Conservation (phyloP, 257 asterid species). For the Forsythia viridissima region DNA sequence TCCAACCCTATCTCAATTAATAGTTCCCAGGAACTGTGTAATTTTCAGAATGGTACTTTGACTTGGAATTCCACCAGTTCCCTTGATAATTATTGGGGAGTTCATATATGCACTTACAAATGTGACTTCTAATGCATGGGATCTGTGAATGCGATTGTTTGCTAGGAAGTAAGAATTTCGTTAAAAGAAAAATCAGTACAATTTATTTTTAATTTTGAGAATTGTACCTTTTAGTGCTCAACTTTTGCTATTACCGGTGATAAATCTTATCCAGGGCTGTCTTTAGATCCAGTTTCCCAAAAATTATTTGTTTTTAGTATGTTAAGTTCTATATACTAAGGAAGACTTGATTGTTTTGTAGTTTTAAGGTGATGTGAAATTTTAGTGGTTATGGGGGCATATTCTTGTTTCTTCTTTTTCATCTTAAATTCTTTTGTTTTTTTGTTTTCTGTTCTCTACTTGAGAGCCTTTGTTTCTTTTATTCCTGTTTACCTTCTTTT, state of each 20-base stretch:
- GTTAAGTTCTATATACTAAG: background rate
- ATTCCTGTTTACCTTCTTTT: conserved; percentile 3
- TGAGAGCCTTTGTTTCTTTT: too few relatives aligned
- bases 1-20: background rate
- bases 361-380: background rate
- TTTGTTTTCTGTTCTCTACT: too few relatives aligned
- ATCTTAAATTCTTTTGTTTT: too few relatives aligned
- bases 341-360: background rate
- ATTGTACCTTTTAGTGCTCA: background rate
- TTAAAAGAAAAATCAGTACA: background rate
- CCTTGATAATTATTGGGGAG: background rate
- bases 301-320: background rate
- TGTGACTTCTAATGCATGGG: background rate
- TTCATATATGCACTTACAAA: background rate
- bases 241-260: background rate
- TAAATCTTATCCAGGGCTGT: background rate
- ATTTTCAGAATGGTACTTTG: background rate
- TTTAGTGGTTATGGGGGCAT: background rate
- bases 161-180: background rate
- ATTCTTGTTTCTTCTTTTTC: background rate
- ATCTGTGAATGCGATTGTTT: background rate
- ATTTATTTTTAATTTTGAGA: background rate
- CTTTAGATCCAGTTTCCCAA: background rate
- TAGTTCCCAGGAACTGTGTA: background rate
- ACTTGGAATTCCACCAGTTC: background rate